Conservation (phyloP, 805 yeast genomes). For the Scheffersomyces spartinae region DNA sequence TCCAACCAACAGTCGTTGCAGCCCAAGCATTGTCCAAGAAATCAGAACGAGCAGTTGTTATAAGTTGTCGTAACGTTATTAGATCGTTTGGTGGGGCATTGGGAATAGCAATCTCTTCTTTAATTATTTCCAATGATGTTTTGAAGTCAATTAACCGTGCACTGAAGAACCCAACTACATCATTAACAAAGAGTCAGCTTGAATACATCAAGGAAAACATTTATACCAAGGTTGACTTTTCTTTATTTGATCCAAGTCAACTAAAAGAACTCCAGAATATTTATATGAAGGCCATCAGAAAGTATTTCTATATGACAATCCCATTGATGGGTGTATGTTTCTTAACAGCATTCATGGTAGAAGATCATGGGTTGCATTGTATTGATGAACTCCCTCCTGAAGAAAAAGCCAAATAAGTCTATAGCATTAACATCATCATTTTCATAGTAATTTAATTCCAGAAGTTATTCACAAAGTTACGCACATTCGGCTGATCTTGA, state of each 20-base stretch:
- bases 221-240: slow-evolving; percentile 11
- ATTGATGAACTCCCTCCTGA: slow-evolving; percentile 15
- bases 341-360: slow-evolving; percentile 15
- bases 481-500: too few relatives aligned
- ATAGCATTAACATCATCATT: too few relatives aligned
- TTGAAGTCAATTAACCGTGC: slow-evolving; percentile 12
- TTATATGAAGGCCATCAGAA: slow-evolving; percentile 19
- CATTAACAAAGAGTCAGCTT: slow-evolving; percentile 7
- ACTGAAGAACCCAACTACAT: slow-evolving; percentile 5
- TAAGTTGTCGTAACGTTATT: slow-evolving; percentile 43
- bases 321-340: slow-evolving; percentile 23
- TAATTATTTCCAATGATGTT: slow-evolving; percentile 25
- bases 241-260: slow-evolving; percentile 10
- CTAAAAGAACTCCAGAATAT: slow-evolving; percentile 11
- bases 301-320: slow-evolving; percentile 20
- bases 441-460: too few relatives aligned
- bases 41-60: slow-evolving; percentile 47
- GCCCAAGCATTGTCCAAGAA: slow-evolving; percentile 39
- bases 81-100: slow-evolving; percentile 54
- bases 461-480: too few relatives aligned
- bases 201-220: slow-evolving; percentile 14
- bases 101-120: slow-evolving; percentile 39
- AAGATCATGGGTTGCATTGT: slow-evolving; percentile 23
- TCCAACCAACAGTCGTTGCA: slow-evolving; percentile 48
- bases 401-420: slow-evolving; percentile 6